Conservation (phyloP, 306 rosid genomes). For the Sphenostylis stenocarpa region DNA sequence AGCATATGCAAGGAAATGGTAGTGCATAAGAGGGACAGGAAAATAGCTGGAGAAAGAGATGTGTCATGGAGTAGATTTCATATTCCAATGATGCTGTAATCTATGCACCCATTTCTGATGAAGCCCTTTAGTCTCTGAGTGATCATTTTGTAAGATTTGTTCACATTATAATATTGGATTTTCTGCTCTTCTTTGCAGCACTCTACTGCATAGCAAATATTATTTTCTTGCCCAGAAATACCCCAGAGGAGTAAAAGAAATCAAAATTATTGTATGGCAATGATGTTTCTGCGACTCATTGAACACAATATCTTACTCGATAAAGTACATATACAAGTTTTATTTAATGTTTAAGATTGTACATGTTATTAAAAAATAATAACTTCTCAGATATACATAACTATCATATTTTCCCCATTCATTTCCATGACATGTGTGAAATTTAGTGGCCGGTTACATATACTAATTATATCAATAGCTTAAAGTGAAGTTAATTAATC, state of each 20-base stretch:
- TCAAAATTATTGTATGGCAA: not conserved
- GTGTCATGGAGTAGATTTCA: conserved; percentile 22
- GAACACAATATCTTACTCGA: not conserved
- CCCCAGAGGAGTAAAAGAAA: not conserved
- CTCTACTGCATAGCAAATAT: not conserved
- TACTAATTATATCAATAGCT: too few relatives aligned
- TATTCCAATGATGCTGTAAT: conserved; percentile 22
- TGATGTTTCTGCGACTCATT: not conserved
- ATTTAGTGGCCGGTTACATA: too few relatives aligned
- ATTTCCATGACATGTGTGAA: too few relatives aligned
- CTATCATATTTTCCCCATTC: too few relatives aligned
- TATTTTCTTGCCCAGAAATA: not conserved
- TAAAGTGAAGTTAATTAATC: too few relatives aligned
- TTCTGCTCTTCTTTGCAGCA: conserved; percentile 20
- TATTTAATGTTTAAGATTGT: too few relatives aligned
- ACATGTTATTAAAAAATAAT: too few relatives aligned
- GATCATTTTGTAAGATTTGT: conserved; percentile 22
- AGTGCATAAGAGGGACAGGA: conserved; percentile 28
- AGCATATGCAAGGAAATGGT: conserved; percentile 19
- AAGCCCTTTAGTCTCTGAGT: not conserved
- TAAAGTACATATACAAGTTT: too few relatives aligned
- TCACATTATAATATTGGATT: conserved; percentile 21
- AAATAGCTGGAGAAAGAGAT: conserved; percentile 37
- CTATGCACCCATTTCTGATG: conserved; percentile 22
- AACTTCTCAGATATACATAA: too few relatives aligned